A percentile compares a stretch with the other conserved stretches of the same genome.
Evolutionary conservation across 208 protist genomes (phyloP).

Genomic region (Phytomonas serpens): DNA sequence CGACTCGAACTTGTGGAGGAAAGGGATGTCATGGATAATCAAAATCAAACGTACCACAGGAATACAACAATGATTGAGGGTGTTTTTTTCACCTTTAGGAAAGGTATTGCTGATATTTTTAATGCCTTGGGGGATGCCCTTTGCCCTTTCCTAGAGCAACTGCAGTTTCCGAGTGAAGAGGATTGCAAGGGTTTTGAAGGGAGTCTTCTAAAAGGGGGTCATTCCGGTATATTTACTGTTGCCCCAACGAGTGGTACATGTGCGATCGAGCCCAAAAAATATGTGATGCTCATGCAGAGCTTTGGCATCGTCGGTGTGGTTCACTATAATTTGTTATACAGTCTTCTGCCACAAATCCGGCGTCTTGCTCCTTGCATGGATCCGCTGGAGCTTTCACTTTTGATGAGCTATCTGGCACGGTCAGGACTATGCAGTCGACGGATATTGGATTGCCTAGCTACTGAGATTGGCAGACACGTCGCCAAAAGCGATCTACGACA

Average conservation of each 20-base stretch:
- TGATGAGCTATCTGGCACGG: conserved; percentile 47
- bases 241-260: not conserved
- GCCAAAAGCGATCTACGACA: conserved; percentile 37
- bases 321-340: conserved; percentile 47
- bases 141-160: not conserved
- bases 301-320: conserved; percentile 39
- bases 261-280: conserved; percentile 34
- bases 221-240: not conserved
- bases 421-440: conserved; percentile 70
- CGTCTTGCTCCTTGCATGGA: conserved; percentile 34
- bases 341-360: conserved; percentile 41
- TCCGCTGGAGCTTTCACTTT: conserved; percentile 65
- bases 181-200: not conserved
- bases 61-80: not conserved
- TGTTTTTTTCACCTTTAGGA: not conserved
- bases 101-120: not conserved
- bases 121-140: conserved; percentile 1
- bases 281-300: conserved; percentile 76
- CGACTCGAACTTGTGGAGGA: not conserved
- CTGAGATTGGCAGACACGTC: conserved; percentile 28
- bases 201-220: not conserved
- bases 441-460: conserved; percentile 28
- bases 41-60: not conserved
- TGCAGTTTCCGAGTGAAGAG: not conserved
- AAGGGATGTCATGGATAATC: not conserved